Evolutionary conservation across 805 yeast species (phyloP).

Genomic region (Isabelozyma pseudorhagii): DNA sequence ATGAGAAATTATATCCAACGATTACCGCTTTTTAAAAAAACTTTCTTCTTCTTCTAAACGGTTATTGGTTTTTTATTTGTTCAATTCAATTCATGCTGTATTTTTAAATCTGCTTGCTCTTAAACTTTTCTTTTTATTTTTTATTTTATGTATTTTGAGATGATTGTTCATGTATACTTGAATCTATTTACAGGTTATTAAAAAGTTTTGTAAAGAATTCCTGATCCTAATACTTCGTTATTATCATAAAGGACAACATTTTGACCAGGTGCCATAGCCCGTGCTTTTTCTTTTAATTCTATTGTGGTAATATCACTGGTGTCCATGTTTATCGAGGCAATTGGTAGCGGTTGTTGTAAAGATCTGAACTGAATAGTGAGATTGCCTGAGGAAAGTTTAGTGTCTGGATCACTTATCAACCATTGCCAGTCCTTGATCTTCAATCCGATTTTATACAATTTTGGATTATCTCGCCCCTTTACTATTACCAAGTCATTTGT

Average conservation of each 20-base stretch:
- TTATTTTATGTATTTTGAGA: not conserved
- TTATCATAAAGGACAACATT: conserved; percentile 69
- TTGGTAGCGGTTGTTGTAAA: conserved; percentile 53
- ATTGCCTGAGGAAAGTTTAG: conserved; percentile 4
- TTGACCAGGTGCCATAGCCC: conserved; percentile 92
- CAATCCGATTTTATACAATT: conserved; percentile 44
- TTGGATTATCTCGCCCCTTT: conserved; percentile 58
- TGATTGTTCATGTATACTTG: not conserved
- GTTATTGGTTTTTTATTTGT: not conserved
- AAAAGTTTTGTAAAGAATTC: conserved; percentile 17
- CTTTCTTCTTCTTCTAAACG: conserved; percentile 1
- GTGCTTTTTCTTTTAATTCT: conserved; percentile 39
- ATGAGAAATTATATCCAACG: conserved; percentile 32
- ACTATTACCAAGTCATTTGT: conserved; percentile 79
- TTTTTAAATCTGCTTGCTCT: not conserved
- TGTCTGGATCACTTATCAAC: conserved; percentile 23
- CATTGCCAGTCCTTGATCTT: conserved; percentile 48
- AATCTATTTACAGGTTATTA: conserved; percentile 1
- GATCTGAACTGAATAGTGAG: conserved; percentile 69
- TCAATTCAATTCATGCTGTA: not conserved
- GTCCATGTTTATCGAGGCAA: conserved; percentile 19
- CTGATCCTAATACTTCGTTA: conserved; percentile 63
- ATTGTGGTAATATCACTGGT: conserved; percentile 24
- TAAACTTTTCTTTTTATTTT: not conserved
- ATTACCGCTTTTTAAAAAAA: conserved; percentile 34